phyloP scores from a whole-genome alignment of 208 protist species.

The Angomonas ambiguus region DNA sequence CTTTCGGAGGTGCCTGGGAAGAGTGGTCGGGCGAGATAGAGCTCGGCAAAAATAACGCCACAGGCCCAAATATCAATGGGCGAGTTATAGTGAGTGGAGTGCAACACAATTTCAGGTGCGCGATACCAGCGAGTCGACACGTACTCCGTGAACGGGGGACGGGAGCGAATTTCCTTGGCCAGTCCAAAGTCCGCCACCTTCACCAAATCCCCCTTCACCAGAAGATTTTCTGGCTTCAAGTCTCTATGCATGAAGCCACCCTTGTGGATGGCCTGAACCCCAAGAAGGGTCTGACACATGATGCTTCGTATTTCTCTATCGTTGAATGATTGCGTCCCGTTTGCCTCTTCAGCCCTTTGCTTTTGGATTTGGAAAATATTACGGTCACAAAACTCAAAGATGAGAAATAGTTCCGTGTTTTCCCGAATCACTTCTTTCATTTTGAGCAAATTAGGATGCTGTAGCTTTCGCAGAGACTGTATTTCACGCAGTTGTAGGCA shows the following conservation, averaged over 20 bases:
- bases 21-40: constrained; percentile 91
- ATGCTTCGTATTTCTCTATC: constrained; percentile 94
- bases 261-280: constrained; percentile 88
- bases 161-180: constrained; percentile 94
- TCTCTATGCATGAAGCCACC: constrained; percentile 93
- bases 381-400: constrained; percentile 97
- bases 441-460: constrained; percentile 97
- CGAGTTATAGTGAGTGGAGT: constrained; percentile 96
- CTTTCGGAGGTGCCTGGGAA: constrained; percentile 94
- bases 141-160: constrained; percentile 97
- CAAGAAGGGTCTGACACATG: constrained; percentile 88
- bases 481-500: constrained; percentile 96
- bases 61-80: constrained; percentile 98
- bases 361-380: constrained; percentile 97
- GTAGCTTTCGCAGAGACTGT: constrained; percentile 93
- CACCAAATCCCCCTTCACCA: constrained; percentile 82
- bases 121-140: constrained; percentile 98
- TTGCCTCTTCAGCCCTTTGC: constrained; percentile 77
- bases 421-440: constrained; percentile 98
- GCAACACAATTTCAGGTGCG: constrained; percentile 96
- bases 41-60: constrained; percentile 95
- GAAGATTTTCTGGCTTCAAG: constrained; percentile 93
- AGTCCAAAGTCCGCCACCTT: constrained; percentile 98
- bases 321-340: constrained; percentile 83
- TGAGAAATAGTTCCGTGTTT: constrained; percentile 96